Evolutionary conservation across 305 asterid genomes (phyloP), one percentile per base, ranked within the genome.

Genomic region (Rubia tinctorum): DNA sequence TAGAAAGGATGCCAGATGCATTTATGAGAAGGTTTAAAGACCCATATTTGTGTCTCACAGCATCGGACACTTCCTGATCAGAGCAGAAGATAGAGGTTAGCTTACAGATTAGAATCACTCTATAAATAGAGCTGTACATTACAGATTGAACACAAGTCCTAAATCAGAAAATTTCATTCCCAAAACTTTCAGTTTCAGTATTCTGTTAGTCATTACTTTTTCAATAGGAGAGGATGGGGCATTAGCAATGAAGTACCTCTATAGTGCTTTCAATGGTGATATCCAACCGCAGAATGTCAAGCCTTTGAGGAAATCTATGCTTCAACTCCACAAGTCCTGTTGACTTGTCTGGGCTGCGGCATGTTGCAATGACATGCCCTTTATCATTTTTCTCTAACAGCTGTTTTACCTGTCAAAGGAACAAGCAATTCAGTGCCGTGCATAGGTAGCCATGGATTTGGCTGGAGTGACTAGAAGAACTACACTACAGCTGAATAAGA

Each of bases 1-100:
- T 86, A n/a, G 97, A 88, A 71, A 88, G 92, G 77, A 91, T 81
- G 56, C 98, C 98, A 27, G 97, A 90, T 73, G 97, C 89, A 79
- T 94, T 94, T 23, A 94, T 64, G 25, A 93, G 91, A 75, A 91
- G 91, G 80, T 91, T 94, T 72, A 94, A 78, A 66, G 75, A 84
- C 47, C 97, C 97, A 71, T 90, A 86, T 81, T 88, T 91, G 73
- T 90, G 91, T 72, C 77, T 82, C 78, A 90, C 88, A 23, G 80
- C 81, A 71, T 86, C 88, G n/a, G 92, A 91, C 13, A 93, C 76
- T 68, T 84, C 91, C 98, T 94, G 88, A 69, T 77, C 75, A 69
- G 67, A 62, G 49, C 12, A n/a, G 25, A 44, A 34, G 39, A 34
- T 34, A 34, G 5, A 34, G 39, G 39, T 34, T 34, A 34, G 39